phyloP scores from a whole-genome alignment of 805 yeast genomes.

The Candida glaebosa region DNA sequence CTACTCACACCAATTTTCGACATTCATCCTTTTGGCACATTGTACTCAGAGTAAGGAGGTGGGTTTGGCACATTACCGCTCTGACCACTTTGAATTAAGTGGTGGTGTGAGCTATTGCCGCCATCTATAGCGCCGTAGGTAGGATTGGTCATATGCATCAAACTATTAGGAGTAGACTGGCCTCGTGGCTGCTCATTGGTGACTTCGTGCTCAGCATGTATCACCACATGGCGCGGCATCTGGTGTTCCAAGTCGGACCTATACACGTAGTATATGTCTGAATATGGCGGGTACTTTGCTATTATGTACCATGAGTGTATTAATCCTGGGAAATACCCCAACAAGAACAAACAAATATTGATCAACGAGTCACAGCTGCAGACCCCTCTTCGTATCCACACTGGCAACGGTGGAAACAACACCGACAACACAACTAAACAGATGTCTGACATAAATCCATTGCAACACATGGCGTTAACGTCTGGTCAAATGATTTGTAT shows the following conservation, averaged over 20 bases:
- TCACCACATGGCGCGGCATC: slow-evolving; percentile 7
- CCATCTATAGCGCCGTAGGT: slow-evolving; percentile 29
- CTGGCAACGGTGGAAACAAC: slow-evolving; percentile 73
- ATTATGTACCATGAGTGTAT: slow-evolving; percentile 49
- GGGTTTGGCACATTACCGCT: slow-evolving; percentile 11
- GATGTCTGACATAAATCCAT: slow-evolving; percentile 47
- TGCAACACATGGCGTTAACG: slow-evolving; percentile 10
- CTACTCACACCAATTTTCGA: too few species aligned
- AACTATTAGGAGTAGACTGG: slow-evolving; percentile 5
- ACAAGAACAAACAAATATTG: slow-evolving; percentile 38
- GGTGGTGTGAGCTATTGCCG: background rate
- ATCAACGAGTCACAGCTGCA: slow-evolving; percentile 51
- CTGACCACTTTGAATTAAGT: background rate
- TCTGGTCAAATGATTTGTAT: too few species aligned
- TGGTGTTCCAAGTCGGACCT: slow-evolving; percentile 32
- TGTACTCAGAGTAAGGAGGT: slow-evolving; percentile 31
- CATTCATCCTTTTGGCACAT: too few species aligned
- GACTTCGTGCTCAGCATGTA: slow-evolving; percentile 6
- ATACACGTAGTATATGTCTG: slow-evolving; percentile 32
- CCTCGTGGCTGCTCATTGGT: slow-evolving; percentile 11
- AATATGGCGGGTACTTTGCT: slow-evolving; percentile 43
- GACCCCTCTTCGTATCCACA: slow-evolving; percentile 60
- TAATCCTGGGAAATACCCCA: slow-evolving; percentile 51
- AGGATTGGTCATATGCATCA: slow-evolving; percentile 8
- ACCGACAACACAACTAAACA: slow-evolving; percentile 57